Conservation (phyloP, 768 basidiomycete genomes). For the Boletus barrowsii region DNA sequence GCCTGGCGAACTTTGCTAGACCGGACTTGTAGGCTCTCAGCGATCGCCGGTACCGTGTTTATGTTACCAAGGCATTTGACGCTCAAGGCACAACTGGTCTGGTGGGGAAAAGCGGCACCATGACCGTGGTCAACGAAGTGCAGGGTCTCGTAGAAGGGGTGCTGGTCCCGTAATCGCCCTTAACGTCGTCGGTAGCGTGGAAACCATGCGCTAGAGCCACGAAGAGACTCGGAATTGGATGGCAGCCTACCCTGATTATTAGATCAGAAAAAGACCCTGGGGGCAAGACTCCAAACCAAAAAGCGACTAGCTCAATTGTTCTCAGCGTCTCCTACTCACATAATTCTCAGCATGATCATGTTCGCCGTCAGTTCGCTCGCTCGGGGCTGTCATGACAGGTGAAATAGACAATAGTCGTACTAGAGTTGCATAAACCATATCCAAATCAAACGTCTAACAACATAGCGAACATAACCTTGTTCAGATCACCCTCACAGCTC, state of each 20-base stretch:
- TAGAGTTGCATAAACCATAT: slow-evolving; percentile 19
- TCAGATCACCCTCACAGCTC: slow-evolving; percentile 21
- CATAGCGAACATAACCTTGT: slow-evolving; percentile 8
- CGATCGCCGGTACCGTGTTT: too few species aligned
- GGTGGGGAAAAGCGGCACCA: neutral
- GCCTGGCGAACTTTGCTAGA: too few species aligned
- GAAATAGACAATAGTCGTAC: slow-evolving; percentile 5
- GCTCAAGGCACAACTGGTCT: neutral
- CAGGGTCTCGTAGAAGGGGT: slow-evolving; percentile 8
- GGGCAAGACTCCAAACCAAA: too few species aligned
- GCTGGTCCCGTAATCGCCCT: neutral
- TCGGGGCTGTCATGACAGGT: neutral
- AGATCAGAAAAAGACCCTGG: neutral
- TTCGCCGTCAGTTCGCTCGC: neutral
- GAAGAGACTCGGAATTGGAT: slow-evolving; percentile 4
- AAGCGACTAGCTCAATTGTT: neutral
- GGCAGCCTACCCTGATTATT: slow-evolving; percentile 9
- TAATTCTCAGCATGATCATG: neutral
- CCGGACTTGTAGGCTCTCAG: too few species aligned
- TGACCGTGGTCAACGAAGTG: neutral
- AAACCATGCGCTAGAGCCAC: slow-evolving; percentile 16
- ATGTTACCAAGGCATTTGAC: too few species aligned
- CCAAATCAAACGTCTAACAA: slow-evolving; percentile 12
- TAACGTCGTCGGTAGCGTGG: slow-evolving; percentile 14
- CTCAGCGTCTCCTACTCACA: too few species aligned